These are phyloP conservation scores for Canavalia gladiata DNA, from an alignment of 306 rosid genomes.

Conservation along the genomic window DNA sequence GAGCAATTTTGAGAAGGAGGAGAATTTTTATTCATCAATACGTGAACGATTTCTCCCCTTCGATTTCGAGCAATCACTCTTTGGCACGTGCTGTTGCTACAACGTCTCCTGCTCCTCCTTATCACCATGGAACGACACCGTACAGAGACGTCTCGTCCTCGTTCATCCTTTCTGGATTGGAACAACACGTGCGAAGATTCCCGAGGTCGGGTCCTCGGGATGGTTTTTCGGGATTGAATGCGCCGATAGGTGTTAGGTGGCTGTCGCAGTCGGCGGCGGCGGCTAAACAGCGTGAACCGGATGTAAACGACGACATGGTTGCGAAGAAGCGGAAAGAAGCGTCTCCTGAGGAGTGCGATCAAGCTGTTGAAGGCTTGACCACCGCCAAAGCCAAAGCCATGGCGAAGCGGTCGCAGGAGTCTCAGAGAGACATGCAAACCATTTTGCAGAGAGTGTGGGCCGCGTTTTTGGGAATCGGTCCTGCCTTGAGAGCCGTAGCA, in stretches of 20 bases:
- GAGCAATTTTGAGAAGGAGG: conserved; percentile 69
- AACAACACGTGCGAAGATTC: conserved; percentile 35
- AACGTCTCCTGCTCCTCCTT: conserved; percentile 40
- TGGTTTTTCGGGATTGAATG: conserved; percentile 31
- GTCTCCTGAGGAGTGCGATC: conserved; percentile 95
- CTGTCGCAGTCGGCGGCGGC: conserved; percentile 57
- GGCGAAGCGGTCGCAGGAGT: conserved; percentile 77
- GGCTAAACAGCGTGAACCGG: conserved; percentile 56
- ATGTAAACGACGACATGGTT: conserved; percentile 53
- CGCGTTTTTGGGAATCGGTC: conserved; percentile 75
- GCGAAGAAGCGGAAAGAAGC: conserved; percentile 77
- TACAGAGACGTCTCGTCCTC: conserved; percentile 22
- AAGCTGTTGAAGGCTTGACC: conserved; percentile 88
- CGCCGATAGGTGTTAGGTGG: conserved; percentile 54
- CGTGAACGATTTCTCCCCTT: conserved; percentile 43
- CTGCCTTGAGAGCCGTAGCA: conserved; percentile 79
- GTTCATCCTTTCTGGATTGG: conserved; percentile 44
- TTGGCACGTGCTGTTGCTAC: conserved; percentile 42
- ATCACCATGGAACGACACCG: conserved; percentile 25
- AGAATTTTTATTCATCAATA: conserved; percentile 51
- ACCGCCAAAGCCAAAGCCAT: conserved; percentile 87
- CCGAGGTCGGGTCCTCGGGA: conserved; percentile 32
- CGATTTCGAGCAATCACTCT: conserved; percentile 52
- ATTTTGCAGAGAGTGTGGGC: conserved; percentile 67
- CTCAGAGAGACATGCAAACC: conserved; percentile 55